Evolutionary conservation across 139 green algal genomes (phyloP).

Genomic region (Chlorella sp.): DNA sequence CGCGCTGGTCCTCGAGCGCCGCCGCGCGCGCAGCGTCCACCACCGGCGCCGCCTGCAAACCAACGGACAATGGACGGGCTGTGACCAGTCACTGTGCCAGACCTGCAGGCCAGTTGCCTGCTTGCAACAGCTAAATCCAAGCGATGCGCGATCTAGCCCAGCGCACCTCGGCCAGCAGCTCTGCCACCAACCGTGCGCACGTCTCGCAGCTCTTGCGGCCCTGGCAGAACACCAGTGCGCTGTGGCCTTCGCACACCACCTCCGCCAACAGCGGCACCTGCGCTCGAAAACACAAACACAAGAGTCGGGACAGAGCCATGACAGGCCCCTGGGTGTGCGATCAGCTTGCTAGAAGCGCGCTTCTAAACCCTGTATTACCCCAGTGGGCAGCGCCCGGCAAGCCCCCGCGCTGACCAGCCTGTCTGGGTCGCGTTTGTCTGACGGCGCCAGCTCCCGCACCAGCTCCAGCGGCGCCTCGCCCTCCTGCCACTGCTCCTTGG

Average conservation of each 20-base stretch:
- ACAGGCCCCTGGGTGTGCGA: too few relatives aligned
- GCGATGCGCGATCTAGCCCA: too few relatives aligned
- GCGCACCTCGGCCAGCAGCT: slow-evolving; percentile 29
- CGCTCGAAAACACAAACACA: too few relatives aligned
- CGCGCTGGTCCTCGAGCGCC: slow-evolving; percentile 15
- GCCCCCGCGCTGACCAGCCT: too few relatives aligned
- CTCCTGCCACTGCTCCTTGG: not conserved
- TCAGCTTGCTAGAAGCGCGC: too few relatives aligned
- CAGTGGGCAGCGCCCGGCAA: too few relatives aligned
- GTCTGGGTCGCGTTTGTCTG: slow-evolving; percentile 52
- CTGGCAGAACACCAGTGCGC: slow-evolving; percentile 69
- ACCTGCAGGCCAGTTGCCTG: too few relatives aligned
- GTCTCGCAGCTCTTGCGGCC: slow-evolving; percentile 23
- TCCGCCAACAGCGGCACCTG: slow-evolving; percentile 53
- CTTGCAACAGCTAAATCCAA: not conserved
- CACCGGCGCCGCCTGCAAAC: not conserved
- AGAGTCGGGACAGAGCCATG: too few relatives aligned
- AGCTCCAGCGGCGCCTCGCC: not conserved
- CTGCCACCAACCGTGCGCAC: slow-evolving; percentile 33
- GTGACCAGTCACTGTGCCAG: too few relatives aligned
- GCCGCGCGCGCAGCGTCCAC: not conserved
- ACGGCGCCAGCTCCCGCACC: slow-evolving; percentile 28
- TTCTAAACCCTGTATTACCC: too few relatives aligned
- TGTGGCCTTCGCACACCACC: slow-evolving; percentile 38
- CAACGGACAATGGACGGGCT: too few relatives aligned